phyloP scores from a whole-genome alignment of 257 asterid genomes.

The Solanum piurae region DNA sequence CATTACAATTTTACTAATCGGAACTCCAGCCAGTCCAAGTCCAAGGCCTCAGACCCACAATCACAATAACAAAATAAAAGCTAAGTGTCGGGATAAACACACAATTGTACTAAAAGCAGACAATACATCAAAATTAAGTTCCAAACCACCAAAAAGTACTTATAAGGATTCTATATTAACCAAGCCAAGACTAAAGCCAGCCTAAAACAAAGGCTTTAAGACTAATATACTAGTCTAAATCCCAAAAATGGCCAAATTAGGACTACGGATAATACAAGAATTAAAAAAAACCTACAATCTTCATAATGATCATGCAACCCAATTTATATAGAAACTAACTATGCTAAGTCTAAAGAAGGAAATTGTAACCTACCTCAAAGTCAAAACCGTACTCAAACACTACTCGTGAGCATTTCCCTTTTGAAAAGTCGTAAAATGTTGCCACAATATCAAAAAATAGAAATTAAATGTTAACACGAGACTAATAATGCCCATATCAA shows the following conservation, averaged over 20 bases:
- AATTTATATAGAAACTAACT: background rate
- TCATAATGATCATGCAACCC: background rate
- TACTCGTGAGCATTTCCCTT: background rate
- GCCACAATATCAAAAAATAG: background rate
- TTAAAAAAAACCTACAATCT: background rate
- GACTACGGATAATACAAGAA: background rate
- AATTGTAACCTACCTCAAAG: background rate
- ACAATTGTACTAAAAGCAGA: background rate
- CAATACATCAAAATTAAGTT: background rate
- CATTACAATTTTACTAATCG: no score
- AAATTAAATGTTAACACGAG: no score
- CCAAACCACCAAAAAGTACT: no score
- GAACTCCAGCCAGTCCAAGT: background rate
- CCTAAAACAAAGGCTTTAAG: background rate
- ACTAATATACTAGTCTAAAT: background rate
- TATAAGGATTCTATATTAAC: background rate
- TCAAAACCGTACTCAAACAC: background rate
- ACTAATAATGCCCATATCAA: background rate
- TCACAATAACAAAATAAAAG: no score
- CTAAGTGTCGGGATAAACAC: background rate
- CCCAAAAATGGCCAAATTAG: background rate
- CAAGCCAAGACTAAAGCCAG: background rate
- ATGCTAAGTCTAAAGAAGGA: background rate
- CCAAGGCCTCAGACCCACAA: no score
- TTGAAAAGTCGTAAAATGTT: background rate